These are phyloP conservation scores for Clonostachys sp. DNA, from an alignment of 2,329 filamentous ascomycete genomes.

Conservation along the genomic window DNA sequence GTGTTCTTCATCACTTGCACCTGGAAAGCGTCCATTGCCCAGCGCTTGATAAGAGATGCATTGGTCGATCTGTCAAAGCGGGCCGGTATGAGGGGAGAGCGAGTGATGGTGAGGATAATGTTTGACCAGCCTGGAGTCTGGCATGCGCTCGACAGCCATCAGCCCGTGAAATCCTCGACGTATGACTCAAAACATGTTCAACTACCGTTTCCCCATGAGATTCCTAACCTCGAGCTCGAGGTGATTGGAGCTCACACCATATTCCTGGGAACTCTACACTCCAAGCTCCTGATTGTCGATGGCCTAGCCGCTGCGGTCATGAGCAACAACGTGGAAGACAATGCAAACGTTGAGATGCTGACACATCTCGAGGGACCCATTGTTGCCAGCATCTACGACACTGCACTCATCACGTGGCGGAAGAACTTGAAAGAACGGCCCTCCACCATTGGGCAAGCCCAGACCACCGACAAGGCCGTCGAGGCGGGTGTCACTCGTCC, in stretches of 20 bases:
- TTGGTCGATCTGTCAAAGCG: constrained; percentile 65
- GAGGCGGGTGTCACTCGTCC: background rate
- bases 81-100: constrained; percentile 50
- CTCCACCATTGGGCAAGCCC: background rate
- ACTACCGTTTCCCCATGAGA: constrained; percentile 58
- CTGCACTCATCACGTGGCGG: constrained; percentile 69
- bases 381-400: constrained; percentile 72
- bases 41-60: constrained; percentile 62
- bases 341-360: constrained; percentile 81
- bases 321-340: constrained; percentile 77
- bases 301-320: constrained; percentile 65
- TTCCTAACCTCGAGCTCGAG: constrained; percentile 67
- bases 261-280: constrained; percentile 69
- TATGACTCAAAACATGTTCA: constrained; percentile 55
- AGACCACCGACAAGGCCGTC: background rate
- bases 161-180: constrained; percentile 50
- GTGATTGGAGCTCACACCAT: constrained; percentile 71
- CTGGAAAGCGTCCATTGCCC: constrained; percentile 67
- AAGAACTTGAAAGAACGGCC: constrained; percentile 35
- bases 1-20: constrained; percentile 73
- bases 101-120: constrained; percentile 66
- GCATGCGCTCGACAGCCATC: constrained; percentile 63
- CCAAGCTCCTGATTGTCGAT: constrained; percentile 76
- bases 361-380: constrained; percentile 71
- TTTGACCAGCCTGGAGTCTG: constrained; percentile 67